Base-by-base conservation (phyloP, 169 alveolate genomes). In the Eimeria maxima region DNA sequence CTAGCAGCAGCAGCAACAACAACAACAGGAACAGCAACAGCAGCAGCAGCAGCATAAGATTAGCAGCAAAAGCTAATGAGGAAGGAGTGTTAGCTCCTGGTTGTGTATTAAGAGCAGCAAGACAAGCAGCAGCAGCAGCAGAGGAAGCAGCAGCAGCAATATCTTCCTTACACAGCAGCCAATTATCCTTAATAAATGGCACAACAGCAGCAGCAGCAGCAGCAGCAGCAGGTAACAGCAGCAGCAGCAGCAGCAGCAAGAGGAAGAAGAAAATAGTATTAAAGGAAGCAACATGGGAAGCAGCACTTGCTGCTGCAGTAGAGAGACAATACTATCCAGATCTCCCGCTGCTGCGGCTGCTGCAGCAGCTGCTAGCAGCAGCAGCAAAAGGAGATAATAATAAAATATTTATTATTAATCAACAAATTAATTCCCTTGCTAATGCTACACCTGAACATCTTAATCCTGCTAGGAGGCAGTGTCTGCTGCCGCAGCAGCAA, bases 341-440 rank as follows among this genome's bases (percentile, higher is more conserved):
- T 57, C 55, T 91, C 50, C 95, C 95, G 69, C 55, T 91, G 95
- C 95, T 91, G 76, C 67, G 81, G 67, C 90, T 91, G 50, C 80
- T 91, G 33, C 76, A 33, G 57, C 90, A 73, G 90, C 95, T 91
- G 27, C 78, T 91, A 42, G 95, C 83, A 44, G 95, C 84, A 76
- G 89, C 38, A 78, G 89, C 67, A 7, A 65, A 38, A 18, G 63
- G 83, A 27, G 73, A 88, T 29, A 53, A 18, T 10, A 71, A 29
- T 4, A 42, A 16, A 22, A 45, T n/a, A 45, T 29, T 16, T 44
- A 4, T 18, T 7, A 29, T 57, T n/a, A 18, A 47, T 24, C 71
- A 55, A 55, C 38, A 83, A 14, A 57, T 57, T n/a, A 10, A 50
- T 55, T 11, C 38, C 53, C 78, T 83, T 5, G 65, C 69, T 33